Percentiles rank a stretch among this genome's conserved stretches.
Evolutionary conservation across 805 yeast genomes (phyloP).

Genomic region (Pachysolen tannophilus): DNA sequence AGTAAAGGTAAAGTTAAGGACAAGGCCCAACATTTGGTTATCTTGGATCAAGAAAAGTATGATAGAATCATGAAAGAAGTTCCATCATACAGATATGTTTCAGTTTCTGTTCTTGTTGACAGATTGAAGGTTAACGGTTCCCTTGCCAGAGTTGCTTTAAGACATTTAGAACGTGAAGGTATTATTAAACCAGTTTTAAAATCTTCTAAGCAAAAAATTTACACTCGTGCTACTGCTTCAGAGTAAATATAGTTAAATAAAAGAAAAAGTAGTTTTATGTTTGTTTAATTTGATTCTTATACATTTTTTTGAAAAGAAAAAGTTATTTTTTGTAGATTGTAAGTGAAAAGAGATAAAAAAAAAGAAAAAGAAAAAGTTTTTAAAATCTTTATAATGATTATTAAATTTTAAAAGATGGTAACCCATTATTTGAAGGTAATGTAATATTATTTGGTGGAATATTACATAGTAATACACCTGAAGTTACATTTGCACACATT

Average conservation of each 20-base stretch:
- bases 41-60: constrained; percentile 96
- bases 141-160: constrained; percentile 95
- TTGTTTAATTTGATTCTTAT: no score
- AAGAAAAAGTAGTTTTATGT: background rate
- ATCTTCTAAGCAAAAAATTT: constrained; percentile 95
- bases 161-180: constrained; percentile 93
- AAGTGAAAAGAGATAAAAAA: no score
- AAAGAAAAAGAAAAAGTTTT: no score
- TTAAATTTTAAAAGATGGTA: no score
- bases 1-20: constrained; percentile 99
- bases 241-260: constrained; percentile 32
- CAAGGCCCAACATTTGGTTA: constrained; percentile 97
- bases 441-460: constrained; percentile 5
- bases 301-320: background rate
- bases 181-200: constrained; percentile 87
- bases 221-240: constrained; percentile 74
- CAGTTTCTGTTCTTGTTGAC: constrained; percentile 97
- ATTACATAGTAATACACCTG: no score
- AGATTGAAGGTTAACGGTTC: constrained; percentile 99
- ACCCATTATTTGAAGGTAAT: no score
- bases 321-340: background rate
- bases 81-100: constrained; percentile 96
- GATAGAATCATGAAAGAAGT: constrained; percentile 99
- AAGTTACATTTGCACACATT: no score
- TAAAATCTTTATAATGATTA: no score